These are phyloP conservation scores for Pontederia crassipes DNA, from an alignment of 176 grass and related monocot species.

Conservation along the genomic window DNA sequence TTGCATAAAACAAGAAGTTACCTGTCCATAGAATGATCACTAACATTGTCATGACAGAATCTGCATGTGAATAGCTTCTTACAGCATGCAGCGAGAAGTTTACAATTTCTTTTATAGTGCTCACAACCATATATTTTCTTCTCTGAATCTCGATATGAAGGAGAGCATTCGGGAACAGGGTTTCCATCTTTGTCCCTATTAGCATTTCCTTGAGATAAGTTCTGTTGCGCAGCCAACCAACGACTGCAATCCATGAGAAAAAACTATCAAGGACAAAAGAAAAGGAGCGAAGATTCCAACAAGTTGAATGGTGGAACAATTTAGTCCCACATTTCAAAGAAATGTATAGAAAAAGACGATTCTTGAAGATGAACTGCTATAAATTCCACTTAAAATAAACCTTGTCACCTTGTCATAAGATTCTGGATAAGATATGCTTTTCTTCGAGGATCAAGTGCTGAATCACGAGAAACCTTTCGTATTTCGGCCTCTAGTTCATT, in stretches of 20 bases:
- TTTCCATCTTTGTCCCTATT: constrained; percentile 18
- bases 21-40: constrained; percentile 76
- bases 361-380: not conserved
- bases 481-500: constrained; percentile 72
- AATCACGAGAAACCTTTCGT: constrained; percentile 66
- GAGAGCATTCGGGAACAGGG: constrained; percentile 28
- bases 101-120: constrained; percentile 86
- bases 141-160: constrained; percentile 50
- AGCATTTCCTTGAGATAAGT: constrained; percentile 30
- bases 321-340: too few relatives aligned
- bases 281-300: not conserved
- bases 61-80: constrained; percentile 81
- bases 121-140: constrained; percentile 70
- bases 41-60: constrained; percentile 81
- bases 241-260: constrained; percentile 30
- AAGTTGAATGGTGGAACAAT: not conserved
- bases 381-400: constrained; percentile 6
- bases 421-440: constrained; percentile 91
- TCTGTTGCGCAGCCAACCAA: constrained; percentile 81
- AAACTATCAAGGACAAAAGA: not conserved
- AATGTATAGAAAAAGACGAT: too few relatives aligned
- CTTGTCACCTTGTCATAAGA: constrained; percentile 98
- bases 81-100: constrained; percentile 69
- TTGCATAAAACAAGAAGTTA: constrained; percentile 5
- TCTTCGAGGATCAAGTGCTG: constrained; percentile 64